Base-by-base conservation (phyloP, 768 basidiomycete genomes). In the Daedaleopsis sinensis region DNA sequence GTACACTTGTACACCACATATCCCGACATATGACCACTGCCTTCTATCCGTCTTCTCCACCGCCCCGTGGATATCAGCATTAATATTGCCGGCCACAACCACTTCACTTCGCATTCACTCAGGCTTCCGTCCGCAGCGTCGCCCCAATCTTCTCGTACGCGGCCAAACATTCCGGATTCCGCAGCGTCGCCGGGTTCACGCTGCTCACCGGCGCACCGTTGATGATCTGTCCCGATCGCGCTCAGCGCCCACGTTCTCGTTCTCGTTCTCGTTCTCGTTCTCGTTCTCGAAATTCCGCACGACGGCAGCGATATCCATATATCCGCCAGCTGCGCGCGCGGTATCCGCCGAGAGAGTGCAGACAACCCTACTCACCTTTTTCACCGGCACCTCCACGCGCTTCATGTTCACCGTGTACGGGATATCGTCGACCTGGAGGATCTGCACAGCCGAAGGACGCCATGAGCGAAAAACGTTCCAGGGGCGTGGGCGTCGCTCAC, bases 331-430 rank as follows among this genome's bases (percentile, higher is more conserved):
- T 61, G 59, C 61, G 19, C 27, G 39, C 63, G 60, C 39, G 42
- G 37, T 55, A 32, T 57, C 52, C 49, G 58, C 50, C 47, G 56
- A 43, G 49, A 52, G 63, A 4, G 21, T 16, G 46, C 18, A 47
- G 23, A 21, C 19, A 13, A 4, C 6, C 19, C 73, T n/a, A n/a
- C n/a, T 65, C 12, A 86, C 87, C 84, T 90, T 91, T 73, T 89
- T 90, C 42, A 90, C 85, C 12, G 87, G 80, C 10, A 91, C 89
- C 72, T 93, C 91, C 49, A 93, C 90, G 46, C 87, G 83, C 70
- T 93, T 94, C 38, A 87, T 88, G 65, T 91, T 93, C 62, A 93
- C 74, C 21, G 91, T 94, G 70, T 92, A 89, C 5, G 90, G 90
- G 16, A 93, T 81, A 72, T 91, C 89, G 10, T 73, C 64, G 16